These are phyloP conservation scores for Actinomortierella wolfii DNA, from an alignment of 371 early-diverging fungal species.

Conservation along the genomic window DNA sequence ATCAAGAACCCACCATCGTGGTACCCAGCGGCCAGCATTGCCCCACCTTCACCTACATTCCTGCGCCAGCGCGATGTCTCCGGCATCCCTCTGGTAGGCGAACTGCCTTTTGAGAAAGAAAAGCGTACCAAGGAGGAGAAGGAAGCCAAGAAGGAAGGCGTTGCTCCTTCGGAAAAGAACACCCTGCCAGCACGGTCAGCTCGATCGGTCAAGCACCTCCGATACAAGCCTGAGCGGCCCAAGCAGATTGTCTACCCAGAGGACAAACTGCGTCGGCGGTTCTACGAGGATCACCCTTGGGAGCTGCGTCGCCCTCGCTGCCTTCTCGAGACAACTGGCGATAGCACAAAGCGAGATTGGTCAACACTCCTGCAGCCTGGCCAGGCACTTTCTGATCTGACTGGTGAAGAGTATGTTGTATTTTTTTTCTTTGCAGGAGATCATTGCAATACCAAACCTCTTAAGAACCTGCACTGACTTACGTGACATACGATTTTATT, in stretches of 20 bases:
- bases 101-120: constrained; percentile 16
- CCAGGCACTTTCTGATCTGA: constrained; percentile 58
- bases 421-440: neutral
- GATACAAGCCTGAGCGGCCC: constrained; percentile 58
- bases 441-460: too few species aligned
- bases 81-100: constrained; percentile 9
- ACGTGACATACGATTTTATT: too few species aligned
- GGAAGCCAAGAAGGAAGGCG: neutral
- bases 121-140: constrained; percentile 5
- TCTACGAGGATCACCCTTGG: constrained; percentile 89
- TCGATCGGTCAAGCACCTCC: constrained; percentile 59
- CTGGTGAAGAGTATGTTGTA: constrained; percentile 70
- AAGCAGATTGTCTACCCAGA: constrained; percentile 85
- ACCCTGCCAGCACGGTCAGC: constrained; percentile 15
- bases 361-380: constrained; percentile 48
- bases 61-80: constrained; percentile 42
- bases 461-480: too few species aligned
- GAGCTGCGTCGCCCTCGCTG: constrained; percentile 75
- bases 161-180: constrained; percentile 7
- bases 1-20: constrained; percentile 36
- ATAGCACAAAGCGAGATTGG: constrained; percentile 43
- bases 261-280: constrained; percentile 79
- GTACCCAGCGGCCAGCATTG: constrained; percentile 33
- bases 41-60: constrained; percentile 45
- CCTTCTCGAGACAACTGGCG: constrained; percentile 62